Evolutionary conservation across 1,284 basidiomycete genomes (phyloP).

Genomic region (Binderoboletus segoi): DNA sequence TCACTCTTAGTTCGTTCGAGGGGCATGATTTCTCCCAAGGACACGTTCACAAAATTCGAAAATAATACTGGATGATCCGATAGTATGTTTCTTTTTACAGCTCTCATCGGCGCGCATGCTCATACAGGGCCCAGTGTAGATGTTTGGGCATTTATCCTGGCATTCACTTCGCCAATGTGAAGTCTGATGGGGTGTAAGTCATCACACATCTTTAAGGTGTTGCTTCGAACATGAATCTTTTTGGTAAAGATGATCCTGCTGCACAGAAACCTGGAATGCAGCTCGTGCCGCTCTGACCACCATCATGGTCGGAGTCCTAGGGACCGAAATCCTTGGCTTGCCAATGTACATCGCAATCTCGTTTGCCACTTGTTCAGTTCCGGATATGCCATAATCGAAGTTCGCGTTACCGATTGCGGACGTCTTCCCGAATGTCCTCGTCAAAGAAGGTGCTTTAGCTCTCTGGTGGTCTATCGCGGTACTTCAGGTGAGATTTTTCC

Average conservation of each 20-base stretch:
- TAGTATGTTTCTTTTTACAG: slow-evolving; percentile 40
- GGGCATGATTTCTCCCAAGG: slow-evolving; percentile 56
- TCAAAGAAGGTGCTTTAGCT: slow-evolving; percentile 62
- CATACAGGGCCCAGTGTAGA: slow-evolving; percentile 45
- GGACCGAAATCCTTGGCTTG: slow-evolving; percentile 63
- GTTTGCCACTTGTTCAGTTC: slow-evolving; percentile 59
- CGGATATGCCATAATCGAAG: slow-evolving; percentile 45
- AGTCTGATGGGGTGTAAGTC: slow-evolving; percentile 24
- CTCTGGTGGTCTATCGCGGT: slow-evolving; percentile 67
- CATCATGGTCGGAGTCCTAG: slow-evolving; percentile 63
- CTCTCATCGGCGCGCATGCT: background rate
- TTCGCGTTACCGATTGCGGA: slow-evolving; percentile 69
- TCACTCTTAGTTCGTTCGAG: slow-evolving; percentile 55
- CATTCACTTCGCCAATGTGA: slow-evolving; percentile 28
- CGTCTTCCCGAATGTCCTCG: slow-evolving; percentile 60
- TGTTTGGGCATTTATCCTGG: slow-evolving; percentile 24
- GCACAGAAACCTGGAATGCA: slow-evolving; percentile 71
- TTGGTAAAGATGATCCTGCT: slow-evolving; percentile 53
- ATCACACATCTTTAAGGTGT: background rate
- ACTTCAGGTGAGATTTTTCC: slow-evolving; percentile 50
- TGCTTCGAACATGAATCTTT: background rate
- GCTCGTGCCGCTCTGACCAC: slow-evolving; percentile 71
- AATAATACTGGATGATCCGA: slow-evolving; percentile 68
- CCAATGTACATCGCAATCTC: slow-evolving; percentile 62
- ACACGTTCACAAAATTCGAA: slow-evolving; percentile 66